Evolutionary conservation across 352 stramenopile species (phyloP).

Genomic region (Pythium scleroteichum): DNA sequence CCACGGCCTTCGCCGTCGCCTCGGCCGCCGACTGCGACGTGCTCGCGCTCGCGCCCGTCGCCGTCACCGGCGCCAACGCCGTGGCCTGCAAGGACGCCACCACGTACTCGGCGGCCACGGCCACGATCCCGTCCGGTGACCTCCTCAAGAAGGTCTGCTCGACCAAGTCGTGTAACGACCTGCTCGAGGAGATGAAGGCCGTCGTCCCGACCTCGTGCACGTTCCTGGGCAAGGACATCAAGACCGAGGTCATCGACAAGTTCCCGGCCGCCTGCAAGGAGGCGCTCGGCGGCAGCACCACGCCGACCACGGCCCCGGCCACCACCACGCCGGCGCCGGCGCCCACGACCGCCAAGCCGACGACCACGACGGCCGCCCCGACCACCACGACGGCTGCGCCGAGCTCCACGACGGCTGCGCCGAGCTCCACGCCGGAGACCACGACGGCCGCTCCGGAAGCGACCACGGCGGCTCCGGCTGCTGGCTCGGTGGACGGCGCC

Average conservation of each 20-base stretch:
- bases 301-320: not conserved
- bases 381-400: not conserved
- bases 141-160: not conserved
- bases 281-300: not conserved
- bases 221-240: not conserved
- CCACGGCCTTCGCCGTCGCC: slow-evolving; percentile 6
- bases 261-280: not conserved
- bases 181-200: slow-evolving; percentile 16
- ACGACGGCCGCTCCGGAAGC: not conserved
- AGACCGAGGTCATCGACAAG: slow-evolving; percentile 7
- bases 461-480: not conserved
- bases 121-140: slow-evolving; percentile 8
- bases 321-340: not conserved
- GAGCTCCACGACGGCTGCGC: not conserved
- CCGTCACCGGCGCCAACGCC: not conserved
- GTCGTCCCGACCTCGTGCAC: not conserved
- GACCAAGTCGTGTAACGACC: slow-evolving; percentile 25
- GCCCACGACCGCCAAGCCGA: not conserved
- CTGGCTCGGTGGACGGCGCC: not conserved
- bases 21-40: slow-evolving; percentile 1
- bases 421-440: not conserved
- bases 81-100: not conserved
- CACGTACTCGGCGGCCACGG: not conserved
- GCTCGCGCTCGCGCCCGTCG: not conserved
- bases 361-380: not conserved